Base-by-base conservation (phyloP, 139 green algal genomes). In the Haematococcus sp. region DNA sequence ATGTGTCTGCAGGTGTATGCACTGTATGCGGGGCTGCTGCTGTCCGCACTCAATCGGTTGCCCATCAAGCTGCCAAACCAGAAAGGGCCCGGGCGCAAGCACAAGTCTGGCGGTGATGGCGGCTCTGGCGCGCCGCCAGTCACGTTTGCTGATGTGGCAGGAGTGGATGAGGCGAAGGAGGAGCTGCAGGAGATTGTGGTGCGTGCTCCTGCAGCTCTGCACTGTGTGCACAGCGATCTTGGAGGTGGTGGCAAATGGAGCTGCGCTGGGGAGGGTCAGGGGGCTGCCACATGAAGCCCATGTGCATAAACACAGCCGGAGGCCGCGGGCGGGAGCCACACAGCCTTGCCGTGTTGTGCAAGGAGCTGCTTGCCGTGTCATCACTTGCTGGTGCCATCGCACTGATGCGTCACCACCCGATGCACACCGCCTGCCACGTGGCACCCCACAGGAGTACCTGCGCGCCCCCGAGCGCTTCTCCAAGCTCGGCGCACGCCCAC, bases 111-210 rank as follows among this genome's bases (percentile, higher is more conserved):
- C 16, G 68, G 63, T 22, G 70, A 70, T 43, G 72, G 58, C 35
- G 68, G 27, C 4, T 52, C 66, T 16, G 54, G 74, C 20, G 22
- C 66, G 1, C 54, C 74, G 2, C n/a, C 31, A 22, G 73, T 86
- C 63, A 84, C 75, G 7, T 97, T 97, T 89, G 90, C 86, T 63
- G 92, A 97, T 60, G 91, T 97, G 64, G 92, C 92, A 25, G 92
- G 92, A 0, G 88, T 96, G 56, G 92, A 96, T 54, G 89, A 93
- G 71, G 92, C 92, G 28, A 97, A 97, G 75, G 88, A 94, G 84
- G 92, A 96, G 83, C 82, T 97, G 34, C 71, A 88, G 68, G 92
- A 97, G 80, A 87, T 97, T 54, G 92, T 97, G 80, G 89, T 92
- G 73, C 49, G 87, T 60, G 25, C 64, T 71, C n/a, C 7, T 64